Conservation (phyloP, 495 filamentous ascomycete species). For the Opeltia flavorubescens region DNA sequence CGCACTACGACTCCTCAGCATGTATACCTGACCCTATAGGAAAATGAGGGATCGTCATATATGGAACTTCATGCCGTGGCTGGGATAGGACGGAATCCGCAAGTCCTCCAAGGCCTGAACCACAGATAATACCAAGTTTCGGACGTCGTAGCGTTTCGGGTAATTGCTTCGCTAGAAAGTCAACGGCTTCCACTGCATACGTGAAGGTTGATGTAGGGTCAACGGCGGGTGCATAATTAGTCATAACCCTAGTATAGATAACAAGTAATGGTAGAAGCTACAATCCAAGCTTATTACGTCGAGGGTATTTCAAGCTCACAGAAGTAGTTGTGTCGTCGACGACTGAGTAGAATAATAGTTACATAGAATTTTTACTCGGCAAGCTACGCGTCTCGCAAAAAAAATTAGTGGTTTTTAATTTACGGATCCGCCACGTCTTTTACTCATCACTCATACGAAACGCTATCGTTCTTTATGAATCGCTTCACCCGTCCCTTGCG, state of each 20-base stretch:
- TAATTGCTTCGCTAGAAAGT: conserved; percentile 24
- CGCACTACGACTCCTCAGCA: background rate
- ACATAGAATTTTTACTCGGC: no score
- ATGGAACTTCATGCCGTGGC: conserved; percentile 43
- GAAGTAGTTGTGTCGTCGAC: no score
- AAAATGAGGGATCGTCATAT: conserved; percentile 51
- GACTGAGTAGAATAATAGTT: no score
- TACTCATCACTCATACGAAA: no score
- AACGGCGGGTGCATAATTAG: background rate
- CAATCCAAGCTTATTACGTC: no score
- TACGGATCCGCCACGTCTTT: no score
- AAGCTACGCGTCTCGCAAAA: no score
- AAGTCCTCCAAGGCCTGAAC: conserved; percentile 58
- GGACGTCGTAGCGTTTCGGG: conserved; percentile 37
- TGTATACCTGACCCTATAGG: conserved; percentile 47
- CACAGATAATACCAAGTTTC: conserved; percentile 56
- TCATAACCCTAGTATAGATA: no score
- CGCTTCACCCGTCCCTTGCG: no score
- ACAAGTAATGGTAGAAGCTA: no score
- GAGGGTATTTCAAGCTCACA: background rate
- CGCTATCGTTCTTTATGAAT: no score
- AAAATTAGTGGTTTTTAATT: no score
- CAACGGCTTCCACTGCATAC: conserved; percentile 26
- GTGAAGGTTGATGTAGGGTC: conserved; percentile 15
- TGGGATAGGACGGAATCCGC: conserved; percentile 39